These are phyloP conservation scores for Cafeteria roenbergensis DNA, from an alignment of 108 stramenopile species.

Conservation along the genomic window DNA sequence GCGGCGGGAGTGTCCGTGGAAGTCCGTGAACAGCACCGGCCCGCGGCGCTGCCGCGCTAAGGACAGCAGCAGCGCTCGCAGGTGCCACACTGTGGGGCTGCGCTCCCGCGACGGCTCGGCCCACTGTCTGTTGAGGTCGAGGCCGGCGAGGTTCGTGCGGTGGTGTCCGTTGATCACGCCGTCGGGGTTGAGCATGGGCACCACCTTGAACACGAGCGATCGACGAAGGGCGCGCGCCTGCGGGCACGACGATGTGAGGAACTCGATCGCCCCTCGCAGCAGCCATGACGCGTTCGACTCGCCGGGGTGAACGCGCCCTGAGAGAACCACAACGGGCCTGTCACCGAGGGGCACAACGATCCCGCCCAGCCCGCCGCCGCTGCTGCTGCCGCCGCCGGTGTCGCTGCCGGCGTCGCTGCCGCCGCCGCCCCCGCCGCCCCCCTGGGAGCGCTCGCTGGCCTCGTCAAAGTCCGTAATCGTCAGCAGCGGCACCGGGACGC, in stretches of 20 bases:
- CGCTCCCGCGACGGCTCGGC: constrained; percentile 14
- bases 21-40: constrained; percentile 33
- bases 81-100: constrained; percentile 30
- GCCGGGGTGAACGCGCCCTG: constrained; percentile 48
- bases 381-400: no score
- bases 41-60: not conserved
- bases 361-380: not conserved
- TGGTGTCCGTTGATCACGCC: constrained; percentile 51
- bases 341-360: constrained; percentile 3
- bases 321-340: constrained; percentile 14
- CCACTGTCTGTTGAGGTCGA: constrained; percentile 48
- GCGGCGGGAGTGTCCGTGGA: constrained; percentile 44
- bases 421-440: not conserved
- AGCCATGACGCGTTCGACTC: constrained; percentile 46
- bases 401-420: no score
- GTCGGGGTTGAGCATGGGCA: constrained; percentile 53
- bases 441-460: not conserved
- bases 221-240: constrained; percentile 25
- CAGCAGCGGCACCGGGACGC: constrained; percentile 38
- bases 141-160: constrained; percentile 36
- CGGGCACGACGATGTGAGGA: constrained; percentile 24
- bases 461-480: constrained; percentile 32
- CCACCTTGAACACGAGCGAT: constrained; percentile 38
- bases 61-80: constrained; percentile 27
- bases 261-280: constrained; percentile 47